Base-by-base conservation (phyloP, 176 grass and related monocot genomes). In the Aegilops sharonensis region DNA sequence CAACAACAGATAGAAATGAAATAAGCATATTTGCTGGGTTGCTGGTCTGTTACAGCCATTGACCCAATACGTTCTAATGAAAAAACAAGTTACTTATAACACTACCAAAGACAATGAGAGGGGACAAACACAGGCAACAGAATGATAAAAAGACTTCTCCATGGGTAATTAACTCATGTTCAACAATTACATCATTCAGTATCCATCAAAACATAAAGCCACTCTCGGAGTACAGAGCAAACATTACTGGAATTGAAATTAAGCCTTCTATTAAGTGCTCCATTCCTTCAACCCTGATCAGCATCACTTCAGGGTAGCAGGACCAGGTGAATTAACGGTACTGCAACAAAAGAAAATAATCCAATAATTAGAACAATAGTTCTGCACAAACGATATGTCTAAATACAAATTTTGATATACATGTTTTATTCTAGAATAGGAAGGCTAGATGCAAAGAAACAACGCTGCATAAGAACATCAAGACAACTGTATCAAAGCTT, bases 221-320 rank as follows among this genome's bases (percentile, higher is more conserved):
- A 50, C 37, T 75, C 48, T 30, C 5, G 77, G n/a, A 84, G 81
- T 52, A 54, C 60, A 8, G 2, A 81, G 27, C 77, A 78, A 91
- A 85, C 50, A 91, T 81, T 80, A 65, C 85, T 72, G 82, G 15
- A 91, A 75, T 25, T 63, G 9, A 80, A 75, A 87, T 61, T 71
- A 76, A 11, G 7, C 36, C 4, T 68, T 59, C 32, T n/a, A 27
- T 43, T 10, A 83, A 45, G 73, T 4, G 67, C 4, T 68, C 45
- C 27, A 87, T 87, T 15, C 18, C 35, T 75, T 78, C 42, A 67
- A 7, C 25, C 29, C 17, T 29, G 37, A 54, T n/a, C 39, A 62
- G 14, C 15, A 43, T 29, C 13, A 6, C 12, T 43, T 27, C 11
- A 5, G 23, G 25, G 72, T 35, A 78, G 12, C 8, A 9, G 60